phyloP scores from a whole-genome alignment of 441 rosid genomes.

The Erysimum cheiri region DNA sequence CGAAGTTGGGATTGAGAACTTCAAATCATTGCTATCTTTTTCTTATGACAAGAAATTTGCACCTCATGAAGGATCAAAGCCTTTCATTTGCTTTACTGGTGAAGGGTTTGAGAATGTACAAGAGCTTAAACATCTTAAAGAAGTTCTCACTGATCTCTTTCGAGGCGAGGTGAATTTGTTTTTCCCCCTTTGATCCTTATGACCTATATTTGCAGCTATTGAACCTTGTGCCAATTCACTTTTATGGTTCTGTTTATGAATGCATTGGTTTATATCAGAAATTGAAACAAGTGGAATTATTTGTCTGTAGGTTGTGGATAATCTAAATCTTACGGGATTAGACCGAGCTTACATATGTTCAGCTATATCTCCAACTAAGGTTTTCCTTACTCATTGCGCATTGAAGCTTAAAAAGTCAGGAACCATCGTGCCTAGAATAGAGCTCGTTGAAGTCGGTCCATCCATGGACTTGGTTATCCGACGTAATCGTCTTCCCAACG shows the following conservation, averaged over 20 bases:
- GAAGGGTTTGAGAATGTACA: conserved; percentile 84
- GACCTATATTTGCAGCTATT: not conserved
- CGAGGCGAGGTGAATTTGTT: conserved; percentile 74
- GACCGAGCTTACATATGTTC: conserved; percentile 85
- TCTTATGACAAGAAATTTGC: conserved; percentile 79
- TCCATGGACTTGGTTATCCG: conserved; percentile 92
- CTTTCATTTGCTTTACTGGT: conserved; percentile 79
- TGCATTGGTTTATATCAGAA: not conserved
- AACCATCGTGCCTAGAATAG: conserved; percentile 79
- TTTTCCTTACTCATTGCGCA: conserved; percentile 80
- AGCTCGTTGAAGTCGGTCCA: conserved; percentile 91
- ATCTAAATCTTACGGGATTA: conserved; percentile 79
- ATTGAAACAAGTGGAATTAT: conserved; percentile 16
- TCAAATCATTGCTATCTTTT: conserved; percentile 64
- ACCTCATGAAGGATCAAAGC: conserved; percentile 79
- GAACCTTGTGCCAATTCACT: not conserved
- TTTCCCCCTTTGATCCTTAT: not conserved
- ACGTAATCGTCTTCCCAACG: conserved; percentile 90
- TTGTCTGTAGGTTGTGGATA: conserved; percentile 76
- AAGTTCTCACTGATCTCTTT: conserved; percentile 78
- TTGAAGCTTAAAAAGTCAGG: conserved; percentile 87
- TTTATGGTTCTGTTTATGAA: not conserved
- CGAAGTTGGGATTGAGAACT: conserved; percentile 93
- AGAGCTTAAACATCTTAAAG: conserved; percentile 87
- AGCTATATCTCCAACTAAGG: conserved; percentile 73